phyloP scores from a whole-genome alignment of 2,329 filamentous ascomycete species.

The Aspergillus clavatus region DNA sequence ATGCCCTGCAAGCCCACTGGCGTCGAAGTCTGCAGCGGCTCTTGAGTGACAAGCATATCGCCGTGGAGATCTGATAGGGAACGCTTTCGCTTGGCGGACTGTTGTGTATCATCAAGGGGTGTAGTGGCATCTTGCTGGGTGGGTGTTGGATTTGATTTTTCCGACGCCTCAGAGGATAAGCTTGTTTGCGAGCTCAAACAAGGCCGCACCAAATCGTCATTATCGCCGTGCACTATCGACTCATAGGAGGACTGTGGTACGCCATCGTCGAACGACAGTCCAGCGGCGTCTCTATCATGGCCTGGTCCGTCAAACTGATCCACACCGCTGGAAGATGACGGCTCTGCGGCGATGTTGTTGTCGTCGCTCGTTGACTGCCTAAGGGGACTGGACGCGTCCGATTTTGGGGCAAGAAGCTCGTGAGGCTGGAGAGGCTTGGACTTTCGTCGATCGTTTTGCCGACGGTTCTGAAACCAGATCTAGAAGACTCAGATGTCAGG shows the following conservation, averaged over 20 bases:
- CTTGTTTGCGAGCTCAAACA: conserved; percentile 30
- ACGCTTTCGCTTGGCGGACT: conserved; percentile 31
- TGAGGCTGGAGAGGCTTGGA: conserved; percentile 75
- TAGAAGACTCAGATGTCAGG: conserved; percentile 35
- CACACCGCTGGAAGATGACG: conserved; percentile 24
- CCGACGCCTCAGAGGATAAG: conserved; percentile 22
- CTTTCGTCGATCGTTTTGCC: conserved; percentile 88
- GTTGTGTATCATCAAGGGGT: conserved; percentile 16
- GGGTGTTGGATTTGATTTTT: conserved; percentile 15
- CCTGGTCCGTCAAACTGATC: conserved; percentile 24
- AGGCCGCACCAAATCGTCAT: conserved; percentile 24
- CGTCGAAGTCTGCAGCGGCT: conserved; percentile 9
- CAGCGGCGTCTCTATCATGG: conserved; percentile 14
- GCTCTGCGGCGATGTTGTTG: conserved; percentile 24
- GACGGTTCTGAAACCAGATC: conserved; percentile 98
- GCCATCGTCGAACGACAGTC: conserved; percentile 19
- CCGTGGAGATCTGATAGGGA: conserved; percentile 27
- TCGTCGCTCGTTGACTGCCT: conserved; percentile 28
- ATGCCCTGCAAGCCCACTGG: conserved; percentile 17
- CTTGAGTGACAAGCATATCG: conserved; percentile 8
- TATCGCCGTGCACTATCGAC: conserved; percentile 20
- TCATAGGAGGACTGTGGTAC: conserved; percentile 8
- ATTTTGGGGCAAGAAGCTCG: conserved; percentile 55
- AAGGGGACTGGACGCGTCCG: conserved; percentile 23
- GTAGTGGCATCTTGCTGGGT: conserved; percentile 10